These are phyloP conservation scores for Eimeria necatrix DNA, from an alignment of 169 alveolate genomes.

Conservation along the genomic window DNA sequence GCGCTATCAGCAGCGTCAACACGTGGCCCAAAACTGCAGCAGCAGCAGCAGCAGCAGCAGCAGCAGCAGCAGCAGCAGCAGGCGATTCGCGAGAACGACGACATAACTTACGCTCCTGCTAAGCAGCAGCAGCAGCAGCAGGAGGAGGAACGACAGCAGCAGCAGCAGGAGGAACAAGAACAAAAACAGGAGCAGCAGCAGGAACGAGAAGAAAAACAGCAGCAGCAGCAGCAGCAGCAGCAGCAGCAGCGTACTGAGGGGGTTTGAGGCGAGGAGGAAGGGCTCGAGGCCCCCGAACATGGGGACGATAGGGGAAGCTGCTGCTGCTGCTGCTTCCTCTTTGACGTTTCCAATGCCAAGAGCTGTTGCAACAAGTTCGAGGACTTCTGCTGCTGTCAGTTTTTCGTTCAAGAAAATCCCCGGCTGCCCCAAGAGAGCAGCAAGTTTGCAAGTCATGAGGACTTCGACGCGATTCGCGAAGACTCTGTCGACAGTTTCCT, in stretches of 20 bases:
- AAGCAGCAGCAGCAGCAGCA: too few relatives aligned
- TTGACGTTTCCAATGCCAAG: neutral
- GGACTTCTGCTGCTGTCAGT: neutral
- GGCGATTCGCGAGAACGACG: too few relatives aligned
- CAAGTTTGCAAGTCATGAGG: conserved; percentile 19
- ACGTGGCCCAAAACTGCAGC: conserved; percentile 31
- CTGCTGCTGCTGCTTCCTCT: neutral
- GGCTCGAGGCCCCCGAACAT: conserved; percentile 49
- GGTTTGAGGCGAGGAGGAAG: conserved; percentile 42
- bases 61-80: neutral
- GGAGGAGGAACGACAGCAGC: too few relatives aligned
- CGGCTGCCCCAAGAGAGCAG: conserved; percentile 65
- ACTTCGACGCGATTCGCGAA: conserved; percentile 2
- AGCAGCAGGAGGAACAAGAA: too few relatives aligned
- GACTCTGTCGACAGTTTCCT: conserved; percentile 20
- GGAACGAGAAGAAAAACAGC: too few relatives aligned
- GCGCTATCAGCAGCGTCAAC: neutral
- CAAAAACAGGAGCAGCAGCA: too few relatives aligned
- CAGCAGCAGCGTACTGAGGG: conserved; percentile 19
- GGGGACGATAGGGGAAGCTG: neutral
- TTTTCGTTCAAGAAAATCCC: neutral
- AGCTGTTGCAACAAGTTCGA: conserved; percentile 21
- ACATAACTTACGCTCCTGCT: neutral
- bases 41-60: neutral
- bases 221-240: too few relatives aligned